Evolutionary conservation across 306 rosid species (phyloP).

Genomic region (Lotus japonicus): DNA sequence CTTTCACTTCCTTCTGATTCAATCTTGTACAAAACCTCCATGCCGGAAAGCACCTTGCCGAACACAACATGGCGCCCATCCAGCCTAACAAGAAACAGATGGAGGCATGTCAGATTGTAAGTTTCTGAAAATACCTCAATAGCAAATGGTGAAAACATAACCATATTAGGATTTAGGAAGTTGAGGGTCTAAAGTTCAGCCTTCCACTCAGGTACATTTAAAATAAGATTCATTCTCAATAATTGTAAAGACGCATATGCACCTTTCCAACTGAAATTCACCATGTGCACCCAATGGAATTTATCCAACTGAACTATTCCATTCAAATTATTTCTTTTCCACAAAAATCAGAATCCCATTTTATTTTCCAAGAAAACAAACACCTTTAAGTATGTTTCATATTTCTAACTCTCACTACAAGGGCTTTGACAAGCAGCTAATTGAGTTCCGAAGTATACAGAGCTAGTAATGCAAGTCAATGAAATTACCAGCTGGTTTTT

Average conservation of each 20-base stretch:
- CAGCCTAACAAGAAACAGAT: constrained; percentile 48
- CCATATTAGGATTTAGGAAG: not conserved
- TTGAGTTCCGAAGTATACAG: not conserved
- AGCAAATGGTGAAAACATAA: not conserved
- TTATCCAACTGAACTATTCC: not conserved
- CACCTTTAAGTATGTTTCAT: not conserved
- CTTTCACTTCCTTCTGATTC: constrained; percentile 40
- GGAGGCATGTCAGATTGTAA: not conserved
- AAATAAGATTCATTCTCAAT: not conserved
- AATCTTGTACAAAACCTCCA: constrained; percentile 40
- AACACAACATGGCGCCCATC: constrained; percentile 70
- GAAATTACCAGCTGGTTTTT: constrained; percentile 67
- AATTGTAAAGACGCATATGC: constrained; percentile 1
- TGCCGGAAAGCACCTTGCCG: constrained; percentile 40
- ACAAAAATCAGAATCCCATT: not conserved
- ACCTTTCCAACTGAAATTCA: constrained; percentile 15
- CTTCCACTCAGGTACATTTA: not conserved
- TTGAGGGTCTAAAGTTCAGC: not conserved
- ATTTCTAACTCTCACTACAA: not conserved
- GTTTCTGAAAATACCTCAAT: not conserved
- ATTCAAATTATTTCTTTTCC: not conserved
- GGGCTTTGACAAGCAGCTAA: not conserved
- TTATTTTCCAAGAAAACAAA: not conserved
- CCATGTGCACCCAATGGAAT: constrained; percentile 6
- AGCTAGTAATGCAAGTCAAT: not conserved